A percentile compares a stretch with the other conserved stretches of the same genome.
These are phyloP conservation scores for Larix kaempferi DNA, from an alignment of 75 land plant species.

Conservation along the genomic window DNA sequence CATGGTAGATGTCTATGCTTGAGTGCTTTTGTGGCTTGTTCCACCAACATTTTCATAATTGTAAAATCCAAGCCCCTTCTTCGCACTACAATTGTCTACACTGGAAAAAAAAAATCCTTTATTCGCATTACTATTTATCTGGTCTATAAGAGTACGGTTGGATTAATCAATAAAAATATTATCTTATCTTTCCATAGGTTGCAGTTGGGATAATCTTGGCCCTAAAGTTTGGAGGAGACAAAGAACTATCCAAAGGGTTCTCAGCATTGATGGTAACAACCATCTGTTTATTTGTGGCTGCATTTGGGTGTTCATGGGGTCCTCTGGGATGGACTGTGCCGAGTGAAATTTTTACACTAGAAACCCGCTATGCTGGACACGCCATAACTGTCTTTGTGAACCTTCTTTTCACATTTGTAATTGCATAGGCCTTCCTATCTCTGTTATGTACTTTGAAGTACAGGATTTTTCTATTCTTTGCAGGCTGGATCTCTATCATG, in stretches of 20 bases:
- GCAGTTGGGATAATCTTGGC: slow-evolving; percentile 56
- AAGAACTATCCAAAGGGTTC: slow-evolving; percentile 36
- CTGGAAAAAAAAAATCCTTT: no score
- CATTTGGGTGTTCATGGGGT: slow-evolving; percentile 90
- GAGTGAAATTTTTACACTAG: slow-evolving; percentile 83
- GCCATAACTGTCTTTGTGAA: slow-evolving; percentile 66
- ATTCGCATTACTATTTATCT: no score
- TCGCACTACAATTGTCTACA: no score
- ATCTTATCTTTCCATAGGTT: slow-evolving; percentile 18
- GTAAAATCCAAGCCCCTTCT: no score
- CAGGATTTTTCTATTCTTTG: slow-evolving; percentile 80
- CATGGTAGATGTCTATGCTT: no score
- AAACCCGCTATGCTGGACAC: slow-evolving; percentile 76
- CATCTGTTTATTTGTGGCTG: slow-evolving; percentile 52
- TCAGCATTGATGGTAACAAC: slow-evolving; percentile 41
- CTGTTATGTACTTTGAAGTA: slow-evolving; percentile 65
- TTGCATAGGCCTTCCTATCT: slow-evolving; percentile 63
- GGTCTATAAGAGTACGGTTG: no score
- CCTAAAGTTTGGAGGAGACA: slow-evolving; percentile 28
- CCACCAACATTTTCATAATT: no score
- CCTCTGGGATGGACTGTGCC: slow-evolving; percentile 80
- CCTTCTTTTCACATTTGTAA: slow-evolving; percentile 75
- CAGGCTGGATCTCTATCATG: slow-evolving; percentile 75
- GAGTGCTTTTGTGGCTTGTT: no score
- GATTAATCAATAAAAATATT: no score